Base-by-base conservation (phyloP, 257 asterid species). In the Fraxinus quadrangulata region DNA sequence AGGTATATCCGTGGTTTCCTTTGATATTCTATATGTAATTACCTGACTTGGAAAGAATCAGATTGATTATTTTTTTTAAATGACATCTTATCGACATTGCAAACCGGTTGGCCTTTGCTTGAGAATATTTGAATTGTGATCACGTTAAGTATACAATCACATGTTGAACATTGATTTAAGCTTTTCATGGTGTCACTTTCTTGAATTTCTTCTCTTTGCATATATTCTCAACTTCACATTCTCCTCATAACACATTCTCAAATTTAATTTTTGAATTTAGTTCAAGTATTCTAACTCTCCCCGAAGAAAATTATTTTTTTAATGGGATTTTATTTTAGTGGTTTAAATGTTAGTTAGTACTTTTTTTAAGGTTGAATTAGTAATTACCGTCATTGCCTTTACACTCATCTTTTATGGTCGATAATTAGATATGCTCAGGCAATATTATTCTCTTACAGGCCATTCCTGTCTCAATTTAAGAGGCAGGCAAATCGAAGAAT, bases 1-100 rank as follows among this genome's bases (percentile, higher is more conserved):
- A 96, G 98, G 99, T 95, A 90, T 54, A 51, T 26, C 36, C 8
- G 30, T 59, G 56, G 8, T 72, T 81, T 66, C 67, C 67, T 68
- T 68, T 36, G 54, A 59, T 70, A 73, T 74, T 74, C 69, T 56
- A 6, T 83, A 17, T 45, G 69, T 63, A 13, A 11, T 63, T 63
- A 17, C 33, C 36, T 63, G 69, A 63, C 30, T 21, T 7, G 19
- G 36, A 63, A 63, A n/a, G 17, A 63, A 3, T 56, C 66, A 26
- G 17, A 4, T 23, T 8, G 16, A 26, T 63, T 63, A 26, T 10
- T 24, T 24, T 11, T 10, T 63, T 26, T 2, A 10, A 63, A 11
- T 63, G 69, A 26, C 69, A 11, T 23, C 69, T 63, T 7, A 24
- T 24, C 17, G 34, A 63, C 17, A 63, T 24, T 23, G 26, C 6